Base-by-base conservation (phyloP, 2,329 filamentous ascomycete species). In the Lasiodiplodia gonubiensis region DNA sequence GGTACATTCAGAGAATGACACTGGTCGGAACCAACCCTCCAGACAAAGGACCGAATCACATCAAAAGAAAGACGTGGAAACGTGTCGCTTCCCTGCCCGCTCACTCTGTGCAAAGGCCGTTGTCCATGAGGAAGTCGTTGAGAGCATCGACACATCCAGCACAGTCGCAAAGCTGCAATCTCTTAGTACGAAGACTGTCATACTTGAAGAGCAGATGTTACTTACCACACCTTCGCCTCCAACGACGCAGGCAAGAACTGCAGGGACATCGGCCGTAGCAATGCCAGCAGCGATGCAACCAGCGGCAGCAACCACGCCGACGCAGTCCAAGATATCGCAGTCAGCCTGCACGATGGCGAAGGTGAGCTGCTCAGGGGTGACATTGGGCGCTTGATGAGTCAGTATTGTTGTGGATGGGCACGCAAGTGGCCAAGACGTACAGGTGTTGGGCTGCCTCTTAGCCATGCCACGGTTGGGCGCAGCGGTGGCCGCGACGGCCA, bases 341-440 rank as follows among this genome's bases (percentile, higher is more conserved):
- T 84, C 76, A 95, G 92, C 64, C 92, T 89, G 77, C 93, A 94
- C 23, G 93, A 93, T 11, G 97, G 81, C 39, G 92, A 89, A 70
- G 5, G 18, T n/a, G 37, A 60, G 18, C 11, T 60, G 55, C 14
- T 42, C 37, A 4, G 55, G 37, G 14, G 55, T 27, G 1, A 60
- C 37, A 1, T 35, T 35, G 53, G n/a, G 30, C 4, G 49, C 25
- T 55, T 37, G 18, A 37, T 12, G 18, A 37, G 30, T 21, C n/a
- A 37, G 11, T 33, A 55, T 10, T 23, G 27, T 54, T 54, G 11
- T 6, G 10, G 3, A 10, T 12, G 21, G n/a, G 30, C 12, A 1
- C 3, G 10, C 4, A 21, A 12, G 18, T 39, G 27, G 2, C 18
- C 12, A 14, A 21, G 14, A 23, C 33, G 18, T n/a, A 55, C 53